Base-by-base conservation (phyloP, 192 early-diverging fungal species). In the Coemansia sp. region DNA sequence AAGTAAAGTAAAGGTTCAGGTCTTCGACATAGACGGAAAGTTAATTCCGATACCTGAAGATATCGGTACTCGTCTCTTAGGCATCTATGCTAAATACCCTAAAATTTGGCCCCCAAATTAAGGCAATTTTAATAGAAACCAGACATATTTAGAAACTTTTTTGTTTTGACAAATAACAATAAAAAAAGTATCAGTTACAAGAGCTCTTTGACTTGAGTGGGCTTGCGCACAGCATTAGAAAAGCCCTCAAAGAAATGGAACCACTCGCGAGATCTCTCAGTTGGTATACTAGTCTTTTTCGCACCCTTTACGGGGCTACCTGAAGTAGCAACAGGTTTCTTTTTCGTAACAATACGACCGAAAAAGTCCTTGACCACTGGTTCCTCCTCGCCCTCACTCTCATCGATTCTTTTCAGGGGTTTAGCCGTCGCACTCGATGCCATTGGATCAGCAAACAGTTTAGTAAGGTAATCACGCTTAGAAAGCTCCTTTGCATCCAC, bases 181-280 rank as follows among this genome's bases (percentile, higher is more conserved):
- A 44, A 20, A 10, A 13, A 24, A 24, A 12, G 22, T 24, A 29
- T 6, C 52, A 49, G 71, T 80, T 65, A 89, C 24, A 91, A 64
- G n/a, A 91, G 83, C 55, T 93, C 87, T 12, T 82, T 72, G 44
- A 95, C 79, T 34, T 84, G 79, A 18, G 94, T 87, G 1, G 92
- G 88, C 64, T 90, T 92, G 44, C 92, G 86, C 29, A 97, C 94
- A 13, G 95, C 95, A 73, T 97, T 95, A 5, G 94, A 94, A 69
- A 92, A 97, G 13, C 95, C 95, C 76, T 97, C 95, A 68, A 95
- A 91, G 72, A 87, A 96, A 73, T 89, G 86, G 87, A 90, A 97
- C 83, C 88, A 87, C 36, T 87, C 46, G 20, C 62, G 63, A n/a
- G 60, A 60, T 15, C 57, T 60, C 29, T 60, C 22, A 3, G 64